Evolutionary conservation across 495 filamentous ascomycete genomes (phyloP), one percentile per base, ranked within the genome.

Genomic region (Pyrenula massariospora): DNA sequence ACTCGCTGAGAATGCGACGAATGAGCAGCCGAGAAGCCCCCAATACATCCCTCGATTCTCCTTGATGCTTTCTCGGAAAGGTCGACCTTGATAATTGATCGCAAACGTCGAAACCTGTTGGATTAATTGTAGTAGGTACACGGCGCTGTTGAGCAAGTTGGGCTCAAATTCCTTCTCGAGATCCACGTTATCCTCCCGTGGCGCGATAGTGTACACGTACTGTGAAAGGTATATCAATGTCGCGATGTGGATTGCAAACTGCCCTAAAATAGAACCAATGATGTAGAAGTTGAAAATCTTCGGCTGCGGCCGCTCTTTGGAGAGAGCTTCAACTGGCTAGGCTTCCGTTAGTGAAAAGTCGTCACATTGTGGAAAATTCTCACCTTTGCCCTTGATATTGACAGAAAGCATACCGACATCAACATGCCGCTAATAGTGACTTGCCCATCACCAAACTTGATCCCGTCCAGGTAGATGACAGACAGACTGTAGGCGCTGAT

Each of bases 231-330:
- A 99, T 67, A 99, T 89, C 52, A 99, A 73, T 1, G 94, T 96
- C 47, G 73, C 87, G 62, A 96, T 94, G 66, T 99, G 93, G 54
- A 99, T 84, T 10, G 93, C 93, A 65, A 99, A 99, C 69, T 99
- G 93, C 52, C 91, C 92, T 58, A 99, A 86, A 57, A 99, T 91
- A 50, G 90, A 95, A 48, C 92, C 91, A 63, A 99, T 96, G 72
- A 99, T 96, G 72, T 99, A 97, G 50, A 88, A 79, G 70, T 99
- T 99, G 77, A 97, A 99, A 66, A 99, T 99, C 70, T 96, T 96
- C 1, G 89, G 89, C 77, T 99, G 93, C 0, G 93, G 93, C 24
- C 93, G 86, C 72, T 99, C 93, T 77, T 97, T 97, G 50, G 90
- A 95, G 21, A 99, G 77, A 50, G 85, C 84, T 73, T 97, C 93